Evolutionary conservation across 1,284 basidiomycete genomes (phyloP), one percentile per base, ranked within the genome.

Genomic region (Ceratobasidium sp.): DNA sequence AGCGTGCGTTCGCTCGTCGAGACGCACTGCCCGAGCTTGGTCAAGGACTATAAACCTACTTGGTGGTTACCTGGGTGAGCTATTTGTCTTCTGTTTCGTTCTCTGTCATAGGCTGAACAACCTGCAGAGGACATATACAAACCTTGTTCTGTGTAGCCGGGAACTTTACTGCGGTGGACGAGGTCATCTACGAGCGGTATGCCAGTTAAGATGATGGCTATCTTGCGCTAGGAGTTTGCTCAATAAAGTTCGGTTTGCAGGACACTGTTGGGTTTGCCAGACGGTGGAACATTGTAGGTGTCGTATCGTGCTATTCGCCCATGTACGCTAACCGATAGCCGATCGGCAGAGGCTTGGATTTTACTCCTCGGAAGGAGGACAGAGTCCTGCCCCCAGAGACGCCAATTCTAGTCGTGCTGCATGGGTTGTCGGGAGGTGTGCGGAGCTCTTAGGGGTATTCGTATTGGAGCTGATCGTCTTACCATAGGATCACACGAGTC

Each of bases 401-500:
- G 1, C 94, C 96, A 2, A 89, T 96, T 50, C 83, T 98, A 61
- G 88, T 96, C 14, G 90, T 95, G 10, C 83, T 90, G 74, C 96
- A 97, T 78, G 95, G 94, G 21, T 82, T 97, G 57, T 94, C 93
- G 6, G 95, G 95, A 79, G 94, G 91, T 89, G 76, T 72, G 80
- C 76, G 21, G 45, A 21, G 61, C 34, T 67, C 16, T 41, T 30
- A n/a, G n/a, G n/a, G n/a, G n/a, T 3, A 3, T 52, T 48, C 21
- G 18, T 6, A 43, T 21, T 41, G 14, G 21, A 21, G 10, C 45
- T 45, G 36, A 65, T 67, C 64, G 21, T 45, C 64, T 62, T 5
- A 52, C 57, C 64, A n/a, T 75, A 93, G 91, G 94, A 30, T 94
- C 92, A 14, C 88, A 96, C 79, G 96, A 97, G 84, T 86, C 91